Evolutionary conservation across 208 protist genomes (phyloP), one percentile per base, ranked within the genome.

Genomic region (Leishmania lainsoni): DNA sequence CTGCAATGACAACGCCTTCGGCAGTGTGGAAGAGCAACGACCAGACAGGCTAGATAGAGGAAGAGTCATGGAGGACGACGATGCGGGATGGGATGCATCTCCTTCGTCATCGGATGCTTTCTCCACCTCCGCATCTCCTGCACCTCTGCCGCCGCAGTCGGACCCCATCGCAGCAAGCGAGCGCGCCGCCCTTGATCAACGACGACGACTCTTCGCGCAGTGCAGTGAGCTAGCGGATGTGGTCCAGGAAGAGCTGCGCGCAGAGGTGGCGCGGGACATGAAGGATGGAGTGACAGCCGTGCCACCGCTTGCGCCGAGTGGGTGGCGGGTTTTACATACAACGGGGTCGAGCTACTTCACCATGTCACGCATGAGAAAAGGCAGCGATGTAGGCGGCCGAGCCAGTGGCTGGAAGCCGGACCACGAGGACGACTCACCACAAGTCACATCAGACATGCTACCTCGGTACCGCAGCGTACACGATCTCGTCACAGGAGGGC

Each of bases 241-340:
- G 3, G 84, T 86, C 26, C 63, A 83, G 8, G 63, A n/a, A 1
- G 94, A 97, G 81, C 32, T 96, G 56, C 81, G 83, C 14, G 94
- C 91, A 9, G 92, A 97, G 85, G 89, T 96, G 58, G 82, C 70
- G 69, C 88, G 94, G 2, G 94, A 97, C 79, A 83, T 78, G 71
- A 76, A 74, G 20, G 92, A 96, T 52, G 92, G 94, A 32, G 90
- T 89, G 0, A 74, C 88, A 0, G 94, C 94, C 16, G 83, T 97
- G 45, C 92, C 94, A 2, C 94, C 94, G 59, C 82, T 97, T 4
- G 84, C 92, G 20, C 92, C 94, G 58, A 8, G 39, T 14, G 91
- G 91, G 0, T 97, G 94, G 93, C 76, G 79, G 17, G 88, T 97
- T 35, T 79, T 90, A 59, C 92, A 96, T 78, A 54, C 74, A 2